Conservation (phyloP, 2,329 filamentous ascomycete species). For the Clonostachys rhizophaga region DNA sequence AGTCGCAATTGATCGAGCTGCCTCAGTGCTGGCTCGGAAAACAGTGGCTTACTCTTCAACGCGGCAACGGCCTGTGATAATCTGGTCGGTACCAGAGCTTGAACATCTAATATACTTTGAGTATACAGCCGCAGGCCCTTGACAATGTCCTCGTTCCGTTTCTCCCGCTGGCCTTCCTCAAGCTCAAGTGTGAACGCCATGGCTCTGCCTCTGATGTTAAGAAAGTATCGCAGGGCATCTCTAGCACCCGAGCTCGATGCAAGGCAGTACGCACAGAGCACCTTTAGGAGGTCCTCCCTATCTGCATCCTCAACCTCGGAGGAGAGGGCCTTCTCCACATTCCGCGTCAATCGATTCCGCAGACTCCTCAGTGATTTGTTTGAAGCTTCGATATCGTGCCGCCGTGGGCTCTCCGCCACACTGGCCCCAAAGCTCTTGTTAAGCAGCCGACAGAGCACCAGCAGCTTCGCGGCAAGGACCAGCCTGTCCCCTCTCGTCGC, state of each 20-base stretch:
- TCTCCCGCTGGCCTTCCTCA: slow-evolving; percentile 33
- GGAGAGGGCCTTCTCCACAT: slow-evolving; percentile 65
- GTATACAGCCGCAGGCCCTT: slow-evolving; percentile 69
- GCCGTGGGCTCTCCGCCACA: slow-evolving; percentile 20
- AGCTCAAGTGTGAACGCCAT: slow-evolving; percentile 58
- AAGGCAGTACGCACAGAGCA: slow-evolving; percentile 77
- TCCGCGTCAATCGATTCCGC: slow-evolving; percentile 58
- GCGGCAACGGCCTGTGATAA: slow-evolving; percentile 64
- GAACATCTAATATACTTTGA: slow-evolving; percentile 71
- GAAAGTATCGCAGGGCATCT: slow-evolving; percentile 75
- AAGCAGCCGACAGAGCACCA: slow-evolving; percentile 72
- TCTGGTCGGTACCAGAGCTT: slow-evolving; percentile 67
- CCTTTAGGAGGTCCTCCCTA: slow-evolving; percentile 58
- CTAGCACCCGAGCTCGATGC: slow-evolving; percentile 74
- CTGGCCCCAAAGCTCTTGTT: slow-evolving; percentile 65
- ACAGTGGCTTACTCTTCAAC: slow-evolving; percentile 65
- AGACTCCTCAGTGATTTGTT: slow-evolving; percentile 60
- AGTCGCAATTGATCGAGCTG: slow-evolving; percentile 67
- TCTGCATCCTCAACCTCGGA: slow-evolving; percentile 41
- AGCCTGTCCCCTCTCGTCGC: slow-evolving; percentile 41
- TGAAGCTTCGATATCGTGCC: slow-evolving; percentile 48
- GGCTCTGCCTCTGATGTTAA: slow-evolving; percentile 65
- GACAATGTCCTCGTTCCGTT: slow-evolving; percentile 46
- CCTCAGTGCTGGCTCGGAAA: slow-evolving; percentile 66
- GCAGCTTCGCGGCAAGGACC: slow-evolving; percentile 61